Conservation (phyloP, 805 yeast genomes). For the Brettanomyces nanus region DNA sequence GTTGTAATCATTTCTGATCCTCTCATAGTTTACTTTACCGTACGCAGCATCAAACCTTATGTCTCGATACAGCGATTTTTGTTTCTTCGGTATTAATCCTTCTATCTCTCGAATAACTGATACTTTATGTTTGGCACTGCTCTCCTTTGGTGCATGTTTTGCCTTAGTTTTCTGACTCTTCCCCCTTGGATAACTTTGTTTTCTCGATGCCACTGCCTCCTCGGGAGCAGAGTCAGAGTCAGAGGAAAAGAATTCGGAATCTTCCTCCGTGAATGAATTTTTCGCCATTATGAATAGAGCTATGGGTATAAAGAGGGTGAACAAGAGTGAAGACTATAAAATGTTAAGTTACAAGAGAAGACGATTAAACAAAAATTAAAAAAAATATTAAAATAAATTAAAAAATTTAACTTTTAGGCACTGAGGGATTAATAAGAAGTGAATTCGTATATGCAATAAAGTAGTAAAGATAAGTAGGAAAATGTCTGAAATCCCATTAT, state of each 20-base stretch:
- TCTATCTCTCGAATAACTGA: conserved; percentile 66
- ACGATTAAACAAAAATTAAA: too few relatives aligned
- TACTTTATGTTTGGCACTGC: conserved; percentile 66
- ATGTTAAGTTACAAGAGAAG: too few relatives aligned
- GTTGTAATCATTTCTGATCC: conserved; percentile 67
- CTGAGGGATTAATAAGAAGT: too few relatives aligned
- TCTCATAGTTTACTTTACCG: conserved; percentile 69
- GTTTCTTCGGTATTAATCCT: conserved; percentile 38
- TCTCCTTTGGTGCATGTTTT: conserved; percentile 86
- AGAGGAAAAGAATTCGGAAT: conserved; percentile 7
- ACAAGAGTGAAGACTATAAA: not conserved
- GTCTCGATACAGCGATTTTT: conserved; percentile 42
- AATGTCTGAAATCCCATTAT: conserved; percentile 13
- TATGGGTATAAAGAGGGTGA: too few relatives aligned
- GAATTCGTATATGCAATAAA: not conserved
- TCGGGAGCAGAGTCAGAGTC: conserved; percentile 17
- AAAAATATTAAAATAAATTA: too few relatives aligned
- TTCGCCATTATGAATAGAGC: not conserved
- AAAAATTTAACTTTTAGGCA: too few relatives aligned
- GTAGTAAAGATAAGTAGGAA: not conserved
- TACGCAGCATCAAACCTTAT: conserved; percentile 86
- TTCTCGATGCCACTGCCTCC: conserved; percentile 15
- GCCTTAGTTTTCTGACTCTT: conserved; percentile 28
- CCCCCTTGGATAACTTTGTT: conserved; percentile 5
- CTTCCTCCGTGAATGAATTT: too few relatives aligned